A percentile compares a stretch with the other conserved stretches of the same genome.
phyloP scores from a whole-genome alignment of 495 filamentous ascomycete species.

The Diplogelasinospora grovesii region DNA sequence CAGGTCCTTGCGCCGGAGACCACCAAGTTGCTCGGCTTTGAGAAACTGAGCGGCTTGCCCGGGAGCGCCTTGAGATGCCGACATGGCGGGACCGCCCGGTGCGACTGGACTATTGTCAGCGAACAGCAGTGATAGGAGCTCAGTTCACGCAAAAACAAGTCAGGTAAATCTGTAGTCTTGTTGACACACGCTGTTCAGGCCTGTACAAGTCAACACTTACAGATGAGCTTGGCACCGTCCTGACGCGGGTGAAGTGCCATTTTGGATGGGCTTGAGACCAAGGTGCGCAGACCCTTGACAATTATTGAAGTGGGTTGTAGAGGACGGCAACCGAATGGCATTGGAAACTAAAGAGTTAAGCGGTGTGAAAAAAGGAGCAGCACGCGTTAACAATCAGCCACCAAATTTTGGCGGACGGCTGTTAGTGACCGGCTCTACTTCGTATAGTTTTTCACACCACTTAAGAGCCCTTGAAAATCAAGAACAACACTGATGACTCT shows the following conservation, averaged over 20 bases:
- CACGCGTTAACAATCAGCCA: too few relatives aligned
- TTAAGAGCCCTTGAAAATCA: too few relatives aligned
- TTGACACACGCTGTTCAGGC: too few relatives aligned
- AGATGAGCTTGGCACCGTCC: constrained; percentile 42
- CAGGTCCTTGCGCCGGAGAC: constrained; percentile 49
- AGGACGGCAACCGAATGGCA: constrained; percentile 1
- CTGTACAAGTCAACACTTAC: too few relatives aligned
- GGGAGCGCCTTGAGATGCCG: constrained; percentile 17
- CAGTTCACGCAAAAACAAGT: constrained; percentile 2
- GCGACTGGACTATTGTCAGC: constrained; percentile 27
- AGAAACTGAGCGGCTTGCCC: constrained; percentile 58
- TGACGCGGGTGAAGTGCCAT: constrained; percentile 45
- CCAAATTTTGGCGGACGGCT: too few relatives aligned
- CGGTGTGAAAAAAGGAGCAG: too few relatives aligned
- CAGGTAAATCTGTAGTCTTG: constrained; percentile 33
- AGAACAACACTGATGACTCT: too few relatives aligned
- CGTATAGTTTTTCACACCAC: too few relatives aligned
- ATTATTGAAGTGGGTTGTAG: constrained; percentile 5
- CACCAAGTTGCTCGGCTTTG: constrained; percentile 32
- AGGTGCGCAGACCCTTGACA: constrained; percentile 1
- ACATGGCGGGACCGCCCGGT: constrained; percentile 22
- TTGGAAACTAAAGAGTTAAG: too few relatives aligned
- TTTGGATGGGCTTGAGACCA: constrained; percentile 8
- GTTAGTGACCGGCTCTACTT: too few relatives aligned
- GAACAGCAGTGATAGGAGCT: neutral